phyloP scores from a whole-genome alignment of 495 filamentous ascomycete species.

The Hypomontagnella submonticulosa region DNA sequence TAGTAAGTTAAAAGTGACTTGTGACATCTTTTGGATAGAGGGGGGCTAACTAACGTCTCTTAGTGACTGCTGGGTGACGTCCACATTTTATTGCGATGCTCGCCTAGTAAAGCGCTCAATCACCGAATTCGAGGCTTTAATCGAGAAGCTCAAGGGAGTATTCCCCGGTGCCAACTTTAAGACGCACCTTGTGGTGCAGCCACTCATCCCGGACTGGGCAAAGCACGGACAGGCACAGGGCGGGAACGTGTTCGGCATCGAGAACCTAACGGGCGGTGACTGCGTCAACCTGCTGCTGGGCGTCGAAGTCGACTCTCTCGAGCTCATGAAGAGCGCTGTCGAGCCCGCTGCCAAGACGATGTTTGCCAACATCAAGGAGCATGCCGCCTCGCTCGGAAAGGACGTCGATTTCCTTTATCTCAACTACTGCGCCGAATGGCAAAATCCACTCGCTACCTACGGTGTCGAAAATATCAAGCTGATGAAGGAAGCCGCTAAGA shows the following conservation, averaged over 20 bases:
- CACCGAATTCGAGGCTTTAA: slow-evolving; percentile 34
- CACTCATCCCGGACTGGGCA: slow-evolving; percentile 54
- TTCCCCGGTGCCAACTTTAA: slow-evolving; percentile 48
- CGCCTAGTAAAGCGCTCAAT: slow-evolving; percentile 41
- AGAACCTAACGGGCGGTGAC: too few relatives aligned
- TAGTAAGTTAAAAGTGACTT: slow-evolving; percentile 11
- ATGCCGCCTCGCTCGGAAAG: too few relatives aligned
- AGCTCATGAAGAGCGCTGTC: too few relatives aligned
- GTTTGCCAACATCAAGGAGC: too few relatives aligned
- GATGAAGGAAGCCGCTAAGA: too few relatives aligned
- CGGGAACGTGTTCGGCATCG: slow-evolving; percentile 59
- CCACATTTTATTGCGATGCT: slow-evolving; percentile 44
- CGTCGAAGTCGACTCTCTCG: too few relatives aligned
- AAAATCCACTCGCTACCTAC: too few relatives aligned
- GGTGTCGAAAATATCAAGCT: too few relatives aligned
- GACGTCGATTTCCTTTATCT: too few relatives aligned
- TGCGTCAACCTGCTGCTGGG: too few relatives aligned
- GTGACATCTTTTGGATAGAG: not conserved
- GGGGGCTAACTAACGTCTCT: not conserved
- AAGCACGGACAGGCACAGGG: slow-evolving; percentile 57
- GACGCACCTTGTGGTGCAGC: slow-evolving; percentile 61
- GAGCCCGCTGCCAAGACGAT: too few relatives aligned
- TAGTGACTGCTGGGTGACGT: slow-evolving; percentile 48
- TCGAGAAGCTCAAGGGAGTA: slow-evolving; percentile 32
- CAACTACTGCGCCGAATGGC: too few relatives aligned